These are phyloP conservation scores for Suhomyces yuchorum DNA, from an alignment of 1,139 yeast genomes.

Conservation along the genomic window DNA sequence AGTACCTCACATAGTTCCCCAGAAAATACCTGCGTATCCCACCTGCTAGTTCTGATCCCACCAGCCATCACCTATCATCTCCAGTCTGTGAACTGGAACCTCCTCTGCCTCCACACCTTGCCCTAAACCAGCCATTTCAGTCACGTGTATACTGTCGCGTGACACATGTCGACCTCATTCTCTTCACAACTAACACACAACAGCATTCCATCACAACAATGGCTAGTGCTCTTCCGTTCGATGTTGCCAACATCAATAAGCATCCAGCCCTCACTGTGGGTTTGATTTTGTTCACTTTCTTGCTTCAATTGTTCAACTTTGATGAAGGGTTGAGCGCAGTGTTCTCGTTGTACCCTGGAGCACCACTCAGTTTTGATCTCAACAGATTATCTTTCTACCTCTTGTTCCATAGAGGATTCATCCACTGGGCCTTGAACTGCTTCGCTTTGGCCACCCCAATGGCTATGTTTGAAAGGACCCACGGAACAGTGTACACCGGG, in stretches of 20 bases:
- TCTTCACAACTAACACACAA: not conserved
- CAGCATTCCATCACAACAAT: not conserved
- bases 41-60: too few species aligned
- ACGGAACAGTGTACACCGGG: conserved; percentile 90
- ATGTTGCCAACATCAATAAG: conserved; percentile 4
- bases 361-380: conserved; percentile 58
- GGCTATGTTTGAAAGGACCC: conserved; percentile 66
- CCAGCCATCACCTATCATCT: too few species aligned
- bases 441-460: conserved; percentile 62
- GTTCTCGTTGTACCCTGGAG: conserved; percentile 53
- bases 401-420: conserved; percentile 59
- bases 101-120: too few species aligned
- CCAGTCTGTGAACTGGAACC: too few species aligned
- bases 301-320: conserved; percentile 35
- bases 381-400: conserved; percentile 76
- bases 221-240: conserved; percentile 3
- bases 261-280: conserved; percentile 72
- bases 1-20: too few species aligned
- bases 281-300: conserved; percentile 54
- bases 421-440: conserved; percentile 69
- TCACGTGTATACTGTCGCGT: too few species aligned
- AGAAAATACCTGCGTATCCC: too few species aligned
- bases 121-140: too few species aligned
- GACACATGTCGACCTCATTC: not conserved
- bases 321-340: conserved; percentile 21